phyloP scores from a whole-genome alignment of 108 stramenopile genomes.

The Pseudonitzschia pungens region DNA sequence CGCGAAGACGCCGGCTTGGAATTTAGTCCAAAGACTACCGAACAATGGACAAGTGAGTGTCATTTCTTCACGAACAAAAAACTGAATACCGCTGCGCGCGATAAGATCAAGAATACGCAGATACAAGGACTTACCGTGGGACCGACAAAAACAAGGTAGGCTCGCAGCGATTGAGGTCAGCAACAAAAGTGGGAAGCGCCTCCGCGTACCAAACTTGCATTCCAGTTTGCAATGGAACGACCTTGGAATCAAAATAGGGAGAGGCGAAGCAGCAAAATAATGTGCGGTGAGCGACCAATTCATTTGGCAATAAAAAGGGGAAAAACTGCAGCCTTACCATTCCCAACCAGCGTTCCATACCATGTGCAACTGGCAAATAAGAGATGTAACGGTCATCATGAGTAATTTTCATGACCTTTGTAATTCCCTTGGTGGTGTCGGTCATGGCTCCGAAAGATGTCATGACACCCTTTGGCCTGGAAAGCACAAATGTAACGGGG shows the following conservation, averaged over 20 bases:
- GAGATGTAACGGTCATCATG: constrained; percentile 72
- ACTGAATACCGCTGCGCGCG: background rate
- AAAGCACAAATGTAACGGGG: background rate
- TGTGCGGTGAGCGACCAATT: background rate
- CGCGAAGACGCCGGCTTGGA: constrained; percentile 70
- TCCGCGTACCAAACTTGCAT: constrained; percentile 67
- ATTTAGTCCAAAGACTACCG: constrained; percentile 72
- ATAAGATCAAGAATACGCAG: background rate
- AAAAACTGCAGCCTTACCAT: constrained; percentile 19
- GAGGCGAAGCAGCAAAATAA: background rate
- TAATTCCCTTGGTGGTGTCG: constrained; percentile 53
- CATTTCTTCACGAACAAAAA: no score
- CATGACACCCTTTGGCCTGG: constrained; percentile 83
- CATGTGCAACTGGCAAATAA: constrained; percentile 75
- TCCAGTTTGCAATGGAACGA: constrained; percentile 57
- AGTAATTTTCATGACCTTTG: constrained; percentile 43
- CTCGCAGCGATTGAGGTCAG: constrained; percentile 66
- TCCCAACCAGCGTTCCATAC: constrained; percentile 84
- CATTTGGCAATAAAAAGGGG: background rate
- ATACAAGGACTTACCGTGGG: constrained; percentile 31
- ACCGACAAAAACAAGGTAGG: constrained; percentile 77
- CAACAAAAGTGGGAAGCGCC: constrained; percentile 60
- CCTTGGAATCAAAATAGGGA: constrained; percentile 17
- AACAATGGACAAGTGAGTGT: background rate
- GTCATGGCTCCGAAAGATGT: constrained; percentile 61